Evolutionary conservation across 331 rosid genomes (phyloP), one percentile per base, ranked within the genome.

Genomic region (Stylosanthes scabra): DNA sequence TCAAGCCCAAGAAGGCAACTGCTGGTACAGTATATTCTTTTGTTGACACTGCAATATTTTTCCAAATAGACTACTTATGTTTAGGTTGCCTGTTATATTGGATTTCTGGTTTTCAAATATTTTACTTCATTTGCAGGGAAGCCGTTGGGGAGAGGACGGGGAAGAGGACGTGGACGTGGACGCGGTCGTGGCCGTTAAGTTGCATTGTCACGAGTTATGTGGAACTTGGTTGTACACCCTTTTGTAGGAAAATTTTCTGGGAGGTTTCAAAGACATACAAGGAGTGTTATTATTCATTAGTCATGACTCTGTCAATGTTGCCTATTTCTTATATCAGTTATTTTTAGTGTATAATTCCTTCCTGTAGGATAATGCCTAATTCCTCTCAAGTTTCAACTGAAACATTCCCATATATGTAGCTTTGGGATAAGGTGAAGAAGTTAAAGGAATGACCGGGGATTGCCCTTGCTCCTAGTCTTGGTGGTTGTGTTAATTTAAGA

Each of bases 1-100:
- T 95, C 83, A 95, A 95, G 83, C 99, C 99, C 57, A 95, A 92
- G 90, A 95, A 92, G 84, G 92, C 97, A 61, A 90, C 97, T 80
- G 99, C 99, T 8, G 99, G 99, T 92, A 85, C 47, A 78, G 57
- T 37, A 25, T 28, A 55, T 67, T 42, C 63, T 39, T 71, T 51
- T 45, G 64, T 20, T 59, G 74, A 39, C 52, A 13, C 42, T 62
- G 45, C 20, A 54, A 41, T 62, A 28, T 46, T 12, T 12, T 75
- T 46, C 57, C 61, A 15, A 44, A 64, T 20, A 42, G 15, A 59
- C 13, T 31, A 55, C 29, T 68, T 16, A 7, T 85, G 60, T 44
- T 16, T 9, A 0, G 63, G 28, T 8, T 14, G 39, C 27, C 12
- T 78, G 41, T 40, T 64, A 31, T 39, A 15, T 3, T 13, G 40